These are phyloP conservation scores for Phytophthora foliorum DNA, from an alignment of 352 stramenopile genomes.

Conservation along the genomic window DNA sequence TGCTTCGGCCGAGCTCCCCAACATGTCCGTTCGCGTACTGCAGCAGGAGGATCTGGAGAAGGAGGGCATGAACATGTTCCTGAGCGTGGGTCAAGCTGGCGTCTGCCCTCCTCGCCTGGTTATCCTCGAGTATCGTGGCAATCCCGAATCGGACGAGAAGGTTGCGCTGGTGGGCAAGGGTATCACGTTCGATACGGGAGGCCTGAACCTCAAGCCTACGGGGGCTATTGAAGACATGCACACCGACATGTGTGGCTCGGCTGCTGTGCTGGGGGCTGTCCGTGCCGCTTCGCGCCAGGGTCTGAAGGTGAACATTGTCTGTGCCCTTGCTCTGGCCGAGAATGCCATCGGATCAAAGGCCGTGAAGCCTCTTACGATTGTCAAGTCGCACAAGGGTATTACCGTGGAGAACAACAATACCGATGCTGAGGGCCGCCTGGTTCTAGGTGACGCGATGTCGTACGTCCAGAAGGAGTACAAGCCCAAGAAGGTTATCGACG, in stretches of 20 bases:
- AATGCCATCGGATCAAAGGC: constrained; percentile 90
- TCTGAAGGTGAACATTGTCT: constrained; percentile 87
- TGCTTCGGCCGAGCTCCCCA: constrained; percentile 73
- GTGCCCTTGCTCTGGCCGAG: constrained; percentile 80
- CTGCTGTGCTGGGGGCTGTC: constrained; percentile 85
- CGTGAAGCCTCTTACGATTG: constrained; percentile 89
- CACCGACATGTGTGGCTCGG: constrained; percentile 93
- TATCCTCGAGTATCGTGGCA: constrained; percentile 84
- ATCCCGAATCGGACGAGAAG: constrained; percentile 68
- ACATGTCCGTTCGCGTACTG: constrained; percentile 84
- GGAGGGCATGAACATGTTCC: constrained; percentile 90
- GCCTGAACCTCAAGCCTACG: constrained; percentile 95
- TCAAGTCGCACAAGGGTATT: constrained; percentile 91
- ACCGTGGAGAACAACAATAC: constrained; percentile 95
- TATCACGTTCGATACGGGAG: constrained; percentile 96
- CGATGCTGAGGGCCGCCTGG: constrained; percentile 93
- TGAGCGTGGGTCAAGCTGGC: constrained; percentile 82
- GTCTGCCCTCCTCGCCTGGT: constrained; percentile 82
- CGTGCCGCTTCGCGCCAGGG: constrained; percentile 72
- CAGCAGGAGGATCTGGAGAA: constrained; percentile 80
- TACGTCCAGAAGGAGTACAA: constrained; percentile 91
- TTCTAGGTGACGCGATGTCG: constrained; percentile 91
- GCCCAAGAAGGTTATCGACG: constrained; percentile 94
- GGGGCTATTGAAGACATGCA: constrained; percentile 94
- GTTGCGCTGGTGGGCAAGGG: constrained; percentile 94